Percentiles rank a stretch among this genome's conserved stretches.
Evolutionary conservation across 208 protist species (phyloP).

Genomic region (Perkinsela sp.): DNA sequence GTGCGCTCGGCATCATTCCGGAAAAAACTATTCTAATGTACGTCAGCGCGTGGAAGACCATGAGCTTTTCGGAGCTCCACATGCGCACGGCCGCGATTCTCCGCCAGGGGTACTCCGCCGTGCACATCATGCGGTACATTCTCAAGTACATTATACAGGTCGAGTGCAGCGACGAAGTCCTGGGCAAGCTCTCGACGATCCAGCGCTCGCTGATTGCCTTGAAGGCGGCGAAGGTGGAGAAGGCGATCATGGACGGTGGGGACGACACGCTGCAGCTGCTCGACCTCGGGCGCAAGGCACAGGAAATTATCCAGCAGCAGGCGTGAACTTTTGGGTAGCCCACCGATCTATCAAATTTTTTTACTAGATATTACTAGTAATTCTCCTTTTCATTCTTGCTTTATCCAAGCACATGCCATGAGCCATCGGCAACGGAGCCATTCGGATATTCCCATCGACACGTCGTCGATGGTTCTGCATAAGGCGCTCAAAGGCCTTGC

Average conservation of each 20-base stretch:
- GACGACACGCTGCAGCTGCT: constrained; percentile 56
- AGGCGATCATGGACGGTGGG: constrained; percentile 29
- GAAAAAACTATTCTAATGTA: background rate
- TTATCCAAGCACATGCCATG: too few species aligned
- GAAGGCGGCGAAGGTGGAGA: constrained; percentile 43
- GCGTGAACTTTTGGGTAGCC: too few species aligned
- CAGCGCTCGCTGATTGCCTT: constrained; percentile 6
- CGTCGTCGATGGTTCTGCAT: background rate
- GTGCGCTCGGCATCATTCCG: background rate
- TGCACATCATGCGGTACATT: background rate
- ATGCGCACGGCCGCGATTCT: background rate
- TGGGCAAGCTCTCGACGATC: background rate
- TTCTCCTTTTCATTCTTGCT: too few species aligned
- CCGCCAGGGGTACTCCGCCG: background rate
- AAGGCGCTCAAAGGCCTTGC: background rate
- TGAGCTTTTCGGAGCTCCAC: background rate
- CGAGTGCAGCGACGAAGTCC: background rate
- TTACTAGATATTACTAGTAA: too few species aligned
- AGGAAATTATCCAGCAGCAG: background rate
- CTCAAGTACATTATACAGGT: background rate
- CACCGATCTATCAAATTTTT: too few species aligned
- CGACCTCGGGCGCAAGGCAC: constrained; percentile 17
- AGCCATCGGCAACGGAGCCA: too few species aligned
- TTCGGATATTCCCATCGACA: background rate
- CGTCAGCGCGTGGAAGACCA: background rate